A percentile compares a stretch with the other conserved stretches of the same genome.
These are phyloP conservation scores for Zoysia matrella DNA, from an alignment of 202 grass and related monocot genomes.

Conservation along the genomic window DNA sequence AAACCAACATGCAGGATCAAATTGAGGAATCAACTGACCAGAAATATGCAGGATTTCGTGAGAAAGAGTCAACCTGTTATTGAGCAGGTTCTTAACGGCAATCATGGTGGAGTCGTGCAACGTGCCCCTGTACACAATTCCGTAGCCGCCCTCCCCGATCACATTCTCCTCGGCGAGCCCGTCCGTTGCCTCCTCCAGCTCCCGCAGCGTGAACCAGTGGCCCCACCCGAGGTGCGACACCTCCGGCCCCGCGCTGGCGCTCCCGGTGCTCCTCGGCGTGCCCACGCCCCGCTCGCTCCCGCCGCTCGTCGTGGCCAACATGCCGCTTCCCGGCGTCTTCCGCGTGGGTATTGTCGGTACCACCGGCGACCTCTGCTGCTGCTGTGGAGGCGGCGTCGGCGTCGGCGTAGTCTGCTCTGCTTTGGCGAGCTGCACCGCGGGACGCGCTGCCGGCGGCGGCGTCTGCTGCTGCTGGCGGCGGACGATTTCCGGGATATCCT, in stretches of 20 bases:
- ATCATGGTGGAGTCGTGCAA: constrained; percentile 64
- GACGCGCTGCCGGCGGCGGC: constrained; percentile 30
- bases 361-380: constrained; percentile 43
- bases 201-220: constrained; percentile 88
- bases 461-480: constrained; percentile 54
- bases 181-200: constrained; percentile 82
- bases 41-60: constrained; percentile 3
- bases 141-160: constrained; percentile 87
- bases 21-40: not conserved
- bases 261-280: constrained; percentile 52
- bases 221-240: constrained; percentile 95
- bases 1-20: constrained; percentile 17
- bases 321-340: constrained; percentile 38
- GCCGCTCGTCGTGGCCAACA: constrained; percentile 60
- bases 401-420: constrained; percentile 27
- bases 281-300: constrained; percentile 49
- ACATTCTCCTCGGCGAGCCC: constrained; percentile 88
- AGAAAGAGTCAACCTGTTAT: constrained; percentile 46
- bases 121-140: constrained; percentile 80
- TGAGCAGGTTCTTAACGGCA: constrained; percentile 89
- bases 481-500: constrained; percentile 82
- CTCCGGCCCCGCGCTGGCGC: constrained; percentile 51
- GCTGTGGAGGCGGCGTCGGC: constrained; percentile 23
- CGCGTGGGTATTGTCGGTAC: constrained; percentile 39
- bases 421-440: constrained; percentile 62